Conservation (phyloP, 108 stramenopile genomes). For the Parietichytrium sp. region DNA sequence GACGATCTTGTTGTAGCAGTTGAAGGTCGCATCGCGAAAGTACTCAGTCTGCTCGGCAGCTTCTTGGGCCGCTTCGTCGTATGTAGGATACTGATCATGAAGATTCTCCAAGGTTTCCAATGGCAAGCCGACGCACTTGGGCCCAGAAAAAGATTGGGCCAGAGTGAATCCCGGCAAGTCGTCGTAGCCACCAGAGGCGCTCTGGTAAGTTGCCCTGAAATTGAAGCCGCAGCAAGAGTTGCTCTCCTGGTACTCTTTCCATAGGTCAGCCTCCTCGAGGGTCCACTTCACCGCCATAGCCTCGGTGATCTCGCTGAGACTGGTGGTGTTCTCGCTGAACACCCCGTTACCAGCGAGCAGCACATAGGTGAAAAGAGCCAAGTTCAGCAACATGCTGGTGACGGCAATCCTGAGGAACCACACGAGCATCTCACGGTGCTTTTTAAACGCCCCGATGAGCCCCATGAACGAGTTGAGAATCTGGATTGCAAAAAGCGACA, state of each 20-base stretch:
- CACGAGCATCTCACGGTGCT: not conserved
- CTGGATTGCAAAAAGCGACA: not conserved
- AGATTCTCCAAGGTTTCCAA: not conserved
- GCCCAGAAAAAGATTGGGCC: not conserved
- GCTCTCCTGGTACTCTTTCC: not conserved
- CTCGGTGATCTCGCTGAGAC: not conserved
- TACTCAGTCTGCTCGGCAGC: not conserved
- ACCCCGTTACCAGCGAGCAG: constrained; percentile 19
- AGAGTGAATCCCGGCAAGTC: not conserved
- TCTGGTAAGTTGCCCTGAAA: not conserved
- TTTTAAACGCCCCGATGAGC: not conserved
- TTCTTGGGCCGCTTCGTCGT: not conserved
- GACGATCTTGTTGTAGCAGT: not conserved
- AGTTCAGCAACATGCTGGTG: not conserved
- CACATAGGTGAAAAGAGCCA: not conserved
- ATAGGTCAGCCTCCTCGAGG: not conserved
- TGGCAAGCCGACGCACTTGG: not conserved
- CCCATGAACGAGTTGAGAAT: not conserved
- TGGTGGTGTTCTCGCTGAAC: not conserved
- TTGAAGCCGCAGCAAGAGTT: constrained; percentile 1
- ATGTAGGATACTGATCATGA: not conserved
- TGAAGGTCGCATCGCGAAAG: not conserved
- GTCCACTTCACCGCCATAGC: not conserved
- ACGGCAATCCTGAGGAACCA: not conserved
- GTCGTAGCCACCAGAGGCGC: not conserved